Conservation (phyloP, 306 rosid species). For the Pyrus pyrifolia region DNA sequence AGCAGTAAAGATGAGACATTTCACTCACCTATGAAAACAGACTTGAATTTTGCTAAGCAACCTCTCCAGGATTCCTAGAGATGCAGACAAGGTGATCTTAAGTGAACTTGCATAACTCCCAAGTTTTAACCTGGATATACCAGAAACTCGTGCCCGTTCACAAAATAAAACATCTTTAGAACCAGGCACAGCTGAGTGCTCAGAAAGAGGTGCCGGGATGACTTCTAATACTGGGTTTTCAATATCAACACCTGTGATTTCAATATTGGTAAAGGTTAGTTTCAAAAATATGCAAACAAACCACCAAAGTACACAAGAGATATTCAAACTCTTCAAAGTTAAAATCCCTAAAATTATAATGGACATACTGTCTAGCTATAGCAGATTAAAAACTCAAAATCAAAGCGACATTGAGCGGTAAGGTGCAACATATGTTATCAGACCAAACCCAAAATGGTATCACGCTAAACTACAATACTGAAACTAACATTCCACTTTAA, state of each 20-base stretch:
- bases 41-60: conserved; percentile 45
- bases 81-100: conserved; percentile 47
- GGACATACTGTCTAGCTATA: not conserved
- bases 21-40: conserved; percentile 63
- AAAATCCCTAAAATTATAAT: not conserved
- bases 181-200: conserved; percentile 8
- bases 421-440: not conserved
- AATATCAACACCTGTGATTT: conserved; percentile 49
- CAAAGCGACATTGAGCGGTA: not conserved
- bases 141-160: conserved; percentile 51
- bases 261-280: not conserved
- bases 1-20: not conserved
- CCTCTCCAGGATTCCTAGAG: conserved; percentile 51
- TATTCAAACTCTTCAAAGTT: not conserved
- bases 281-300: not conserved
- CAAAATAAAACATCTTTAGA: conserved; percentile 32
- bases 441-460: not conserved
- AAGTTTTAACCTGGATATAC: conserved; percentile 56
- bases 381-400: not conserved
- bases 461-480: not conserved
- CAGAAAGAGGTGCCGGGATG: not conserved
- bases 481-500: not conserved
- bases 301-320: not conserved
- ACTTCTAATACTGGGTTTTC: conserved; percentile 41
- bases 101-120: conserved; percentile 54